phyloP scores from a whole-genome alignment of 768 basidiomycete species.

The Pleurotus eryngii region DNA sequence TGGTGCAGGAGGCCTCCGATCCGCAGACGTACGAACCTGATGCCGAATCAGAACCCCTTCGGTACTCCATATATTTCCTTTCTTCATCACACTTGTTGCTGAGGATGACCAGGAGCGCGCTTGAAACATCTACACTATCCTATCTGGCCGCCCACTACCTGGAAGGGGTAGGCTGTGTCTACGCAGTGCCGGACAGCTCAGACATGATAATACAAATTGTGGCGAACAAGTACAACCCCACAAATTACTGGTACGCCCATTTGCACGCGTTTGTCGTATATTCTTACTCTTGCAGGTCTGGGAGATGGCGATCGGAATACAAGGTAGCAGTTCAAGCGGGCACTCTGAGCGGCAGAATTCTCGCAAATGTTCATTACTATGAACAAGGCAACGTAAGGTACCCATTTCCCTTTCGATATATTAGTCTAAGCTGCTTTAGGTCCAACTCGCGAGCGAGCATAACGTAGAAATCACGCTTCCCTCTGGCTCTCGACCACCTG shows the following conservation, averaged over 20 bases:
- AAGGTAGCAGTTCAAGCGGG: slow-evolving; percentile 62
- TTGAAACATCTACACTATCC: slow-evolving; percentile 62
- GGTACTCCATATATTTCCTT: slow-evolving; percentile 41
- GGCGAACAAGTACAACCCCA: slow-evolving; percentile 93
- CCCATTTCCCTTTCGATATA: background rate
- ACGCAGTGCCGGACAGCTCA: slow-evolving; percentile 45
- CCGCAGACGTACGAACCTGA: slow-evolving; percentile 60
- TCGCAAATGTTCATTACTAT: slow-evolving; percentile 92
- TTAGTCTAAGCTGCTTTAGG: slow-evolving; percentile 41
- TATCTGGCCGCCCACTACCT: slow-evolving; percentile 83
- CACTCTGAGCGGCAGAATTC: slow-evolving; percentile 66
- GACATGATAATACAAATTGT: slow-evolving; percentile 77
- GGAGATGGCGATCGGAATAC: slow-evolving; percentile 92
- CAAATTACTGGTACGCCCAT: slow-evolving; percentile 78
- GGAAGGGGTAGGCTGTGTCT: slow-evolving; percentile 74
- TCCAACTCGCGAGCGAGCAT: slow-evolving; percentile 84
- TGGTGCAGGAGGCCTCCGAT: slow-evolving; percentile 72
- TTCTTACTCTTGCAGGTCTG: slow-evolving; percentile 59
- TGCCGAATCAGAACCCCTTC: slow-evolving; percentile 66
- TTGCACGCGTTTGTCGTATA: background rate
- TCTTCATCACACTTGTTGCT: too few relatives aligned
- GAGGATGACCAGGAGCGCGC: slow-evolving; percentile 46
- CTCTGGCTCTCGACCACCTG: slow-evolving; percentile 48
- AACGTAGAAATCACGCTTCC: slow-evolving; percentile 62
- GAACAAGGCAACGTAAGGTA: slow-evolving; percentile 88